Evolutionary conservation across 2,329 filamentous ascomycete species (phyloP), one percentile per base, ranked within the genome.

Genomic region (Fusarium musae): DNA sequence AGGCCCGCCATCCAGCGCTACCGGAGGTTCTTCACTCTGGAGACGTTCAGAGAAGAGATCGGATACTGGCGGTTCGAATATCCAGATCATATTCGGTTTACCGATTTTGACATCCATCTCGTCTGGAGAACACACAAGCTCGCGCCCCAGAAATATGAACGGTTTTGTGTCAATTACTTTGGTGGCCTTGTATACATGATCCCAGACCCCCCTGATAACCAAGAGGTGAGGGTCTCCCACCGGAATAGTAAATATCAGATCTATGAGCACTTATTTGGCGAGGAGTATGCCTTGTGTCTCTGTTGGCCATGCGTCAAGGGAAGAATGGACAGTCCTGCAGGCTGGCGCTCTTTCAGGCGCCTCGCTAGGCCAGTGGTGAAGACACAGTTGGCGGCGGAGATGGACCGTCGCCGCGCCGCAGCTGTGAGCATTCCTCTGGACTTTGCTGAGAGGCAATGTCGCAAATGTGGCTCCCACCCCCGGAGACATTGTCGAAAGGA

Each of bases 71-170:
- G 44, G 7, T 53, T 64, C 34, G 26, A 37, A 21, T 28, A 17
- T 23, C 40, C 32, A n/a, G 42, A 44, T 23, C n/a, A 32, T 26
- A 46, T 49, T 7, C 16, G 5, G 7, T 54, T 67, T 8, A 37
- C 67, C 4, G 68, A 74, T 49, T 40, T 77, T 21, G 73, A 72
- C 52, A 66, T 76, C 19, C 66, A 77, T 17, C 60, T 76, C 23
- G 68, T 70, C 19, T 75, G 60, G 65, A 73, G 68, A 59, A 76
- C 73, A 15, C 74, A 78, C 30, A 65, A 67, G 57, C 69, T 76
- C n/a, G 53, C 36, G 3, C 69, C 65, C 7, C 28, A 26, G n/a
- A 63, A 67, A 32, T 69, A 68, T 37, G 61, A 30, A 8, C 21
- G 28, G 34, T 73, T 75, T 53, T 75, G 59, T 11, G 36, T 32